These are phyloP conservation scores for Hexamita inflata DNA, from an alignment of 208 protist genomes.

Conservation along the genomic window DNA sequence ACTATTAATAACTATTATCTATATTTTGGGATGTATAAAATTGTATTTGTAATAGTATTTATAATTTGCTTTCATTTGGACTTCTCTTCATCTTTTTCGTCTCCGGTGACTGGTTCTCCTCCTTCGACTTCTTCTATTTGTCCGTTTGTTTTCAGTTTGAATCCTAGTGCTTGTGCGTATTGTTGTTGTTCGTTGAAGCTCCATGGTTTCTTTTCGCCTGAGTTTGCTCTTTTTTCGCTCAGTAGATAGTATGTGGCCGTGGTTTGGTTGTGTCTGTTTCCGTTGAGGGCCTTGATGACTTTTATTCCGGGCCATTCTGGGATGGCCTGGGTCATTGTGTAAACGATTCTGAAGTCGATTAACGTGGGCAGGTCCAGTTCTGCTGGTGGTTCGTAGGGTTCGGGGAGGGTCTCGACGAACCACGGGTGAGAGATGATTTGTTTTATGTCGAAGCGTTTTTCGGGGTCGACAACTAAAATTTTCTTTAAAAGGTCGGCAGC, in stretches of 20 bases:
- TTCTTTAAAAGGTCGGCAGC: slow-evolving; percentile 47
- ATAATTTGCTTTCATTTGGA: too few species aligned
- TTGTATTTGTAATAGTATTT: too few species aligned
- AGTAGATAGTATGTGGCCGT: slow-evolving; percentile 38
- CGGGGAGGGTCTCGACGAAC: slow-evolving; percentile 26
- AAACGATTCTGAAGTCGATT: not conserved
- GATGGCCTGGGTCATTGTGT: not conserved
- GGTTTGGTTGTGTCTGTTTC: slow-evolving; percentile 33
- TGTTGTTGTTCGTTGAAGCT: slow-evolving; percentile 7
- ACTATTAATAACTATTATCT: too few species aligned
- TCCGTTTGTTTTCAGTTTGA: not conserved
- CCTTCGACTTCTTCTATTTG: not conserved
- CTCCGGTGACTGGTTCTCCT: too few species aligned
- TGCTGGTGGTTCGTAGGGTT: not conserved
- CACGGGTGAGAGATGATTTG: slow-evolving; percentile 53
- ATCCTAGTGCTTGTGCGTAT: slow-evolving; percentile 1
- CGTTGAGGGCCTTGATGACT: slow-evolving; percentile 25
- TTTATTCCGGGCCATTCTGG: not conserved
- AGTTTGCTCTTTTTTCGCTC: not conserved
- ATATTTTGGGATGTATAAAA: too few species aligned
- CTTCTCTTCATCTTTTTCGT: too few species aligned
- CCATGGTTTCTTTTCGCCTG: not conserved
- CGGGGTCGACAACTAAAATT: slow-evolving; percentile 59
- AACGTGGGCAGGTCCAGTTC: not conserved
- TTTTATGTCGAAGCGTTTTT: slow-evolving; percentile 52